Conservation (phyloP, 805 yeast genomes). For the Yamadazyma philogaea region DNA sequence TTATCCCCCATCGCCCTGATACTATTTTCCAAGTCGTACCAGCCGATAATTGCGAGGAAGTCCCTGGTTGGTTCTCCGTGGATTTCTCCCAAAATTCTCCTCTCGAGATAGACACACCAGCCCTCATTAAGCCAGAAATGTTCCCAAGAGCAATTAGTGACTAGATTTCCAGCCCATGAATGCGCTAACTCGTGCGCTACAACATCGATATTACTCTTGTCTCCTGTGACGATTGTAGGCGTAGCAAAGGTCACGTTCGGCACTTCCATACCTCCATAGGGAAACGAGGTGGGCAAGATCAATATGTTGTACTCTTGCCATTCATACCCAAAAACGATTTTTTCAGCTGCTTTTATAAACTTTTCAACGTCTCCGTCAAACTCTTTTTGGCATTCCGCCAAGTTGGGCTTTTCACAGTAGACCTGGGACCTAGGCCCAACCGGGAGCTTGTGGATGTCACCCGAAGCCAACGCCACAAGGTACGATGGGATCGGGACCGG, state of each 20-base stretch:
- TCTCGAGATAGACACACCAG: conserved; percentile 90
- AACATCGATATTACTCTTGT: conserved; percentile 81
- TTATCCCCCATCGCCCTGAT: conserved; percentile 60
- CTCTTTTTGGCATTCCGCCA: conserved; percentile 71
- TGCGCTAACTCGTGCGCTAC: conserved; percentile 93
- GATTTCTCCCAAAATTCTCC: conserved; percentile 73
- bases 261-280: conserved; percentile 95
- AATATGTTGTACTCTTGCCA: conserved; percentile 83
- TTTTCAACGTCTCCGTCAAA: conserved; percentile 78
- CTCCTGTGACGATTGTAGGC: conserved; percentile 82
- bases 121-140: conserved; percentile 96
- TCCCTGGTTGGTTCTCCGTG: conserved; percentile 79
- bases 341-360: conserved; percentile 76
- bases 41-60: conserved; percentile 81
- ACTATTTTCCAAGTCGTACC: conserved; percentile 74
- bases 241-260: conserved; percentile 90
- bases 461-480: conserved; percentile 80
- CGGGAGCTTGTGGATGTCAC: conserved; percentile 61
- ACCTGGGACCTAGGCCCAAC: conserved; percentile 88
- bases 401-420: conserved; percentile 69
- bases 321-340: conserved; percentile 71
- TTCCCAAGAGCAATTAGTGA: conserved; percentile 88
- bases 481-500: conserved; percentile 84
- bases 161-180: conserved; percentile 89
- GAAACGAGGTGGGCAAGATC: conserved; percentile 72